phyloP scores from a whole-genome alignment of 768 basidiomycete genomes.

The Lactarius vividus region DNA sequence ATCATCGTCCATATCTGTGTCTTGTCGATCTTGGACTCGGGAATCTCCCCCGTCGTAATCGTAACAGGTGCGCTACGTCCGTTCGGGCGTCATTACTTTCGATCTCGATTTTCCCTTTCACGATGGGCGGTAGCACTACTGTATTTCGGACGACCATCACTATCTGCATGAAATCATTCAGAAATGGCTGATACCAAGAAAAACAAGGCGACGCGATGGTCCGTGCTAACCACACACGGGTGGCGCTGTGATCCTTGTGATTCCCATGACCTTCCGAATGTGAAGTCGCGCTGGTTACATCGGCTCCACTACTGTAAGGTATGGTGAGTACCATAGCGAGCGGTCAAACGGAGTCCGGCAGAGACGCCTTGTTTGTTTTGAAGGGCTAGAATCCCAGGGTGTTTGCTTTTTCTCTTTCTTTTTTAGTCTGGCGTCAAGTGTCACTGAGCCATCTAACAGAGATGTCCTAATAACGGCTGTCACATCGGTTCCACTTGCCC shows the following conservation, averaged over 20 bases:
- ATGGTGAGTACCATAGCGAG: constrained; percentile 2
- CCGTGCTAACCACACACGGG: not conserved
- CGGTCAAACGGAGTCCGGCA: not conserved
- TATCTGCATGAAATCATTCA: not conserved
- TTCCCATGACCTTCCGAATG: not conserved
- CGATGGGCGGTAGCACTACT: not conserved
- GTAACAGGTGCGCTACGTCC: not conserved
- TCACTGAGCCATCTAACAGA: not conserved
- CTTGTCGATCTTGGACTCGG: not conserved
- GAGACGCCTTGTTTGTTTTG: not conserved
- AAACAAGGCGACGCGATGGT: not conserved
- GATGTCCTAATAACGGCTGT: not conserved
- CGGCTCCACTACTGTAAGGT: not conserved
- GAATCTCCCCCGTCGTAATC: not conserved
- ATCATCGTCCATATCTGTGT: not conserved
- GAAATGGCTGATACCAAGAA: not conserved
- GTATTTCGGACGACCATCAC: not conserved
- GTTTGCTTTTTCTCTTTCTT: not conserved
- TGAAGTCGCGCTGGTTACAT: not conserved
- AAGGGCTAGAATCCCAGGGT: constrained; percentile 1
- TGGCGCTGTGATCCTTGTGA: not conserved
- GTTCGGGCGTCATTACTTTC: not conserved
- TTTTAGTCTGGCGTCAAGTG: constrained; percentile 8
- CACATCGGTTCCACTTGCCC: constrained; percentile 2
- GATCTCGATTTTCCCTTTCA: not conserved